These are phyloP conservation scores for Cyclotella cryptica DNA, from an alignment of 108 stramenopile genomes.

Conservation along the genomic window DNA sequence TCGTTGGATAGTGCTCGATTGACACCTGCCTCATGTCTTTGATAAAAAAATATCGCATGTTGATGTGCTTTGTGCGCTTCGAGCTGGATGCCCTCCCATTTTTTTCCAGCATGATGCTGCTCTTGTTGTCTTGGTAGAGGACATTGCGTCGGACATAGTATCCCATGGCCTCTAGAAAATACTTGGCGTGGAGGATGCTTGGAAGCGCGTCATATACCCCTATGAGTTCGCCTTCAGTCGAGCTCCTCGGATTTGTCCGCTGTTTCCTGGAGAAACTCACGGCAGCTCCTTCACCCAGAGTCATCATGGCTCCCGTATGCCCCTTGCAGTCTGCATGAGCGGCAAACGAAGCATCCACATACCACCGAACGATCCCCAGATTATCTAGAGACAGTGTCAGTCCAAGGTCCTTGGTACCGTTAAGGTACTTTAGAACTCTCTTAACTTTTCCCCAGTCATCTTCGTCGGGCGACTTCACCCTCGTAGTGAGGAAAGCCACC, in stretches of 20 bases:
- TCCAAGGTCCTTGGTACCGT: neutral
- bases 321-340: neutral
- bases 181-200: neutral
- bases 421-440: neutral
- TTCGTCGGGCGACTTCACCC: neutral
- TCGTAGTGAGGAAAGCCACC: slow-evolving; percentile 5
- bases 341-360: neutral
- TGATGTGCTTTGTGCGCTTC: neutral
- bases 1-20: neutral
- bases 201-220: slow-evolving; percentile 2
- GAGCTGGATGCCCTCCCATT: neutral
- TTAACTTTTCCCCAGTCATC: slow-evolving; percentile 14
- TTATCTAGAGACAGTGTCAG: neutral
- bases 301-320: slow-evolving; percentile 2
- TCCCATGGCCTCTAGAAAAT: neutral
- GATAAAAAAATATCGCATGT: neutral
- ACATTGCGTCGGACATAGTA: neutral
- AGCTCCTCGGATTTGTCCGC: neutral
- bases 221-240: neutral
- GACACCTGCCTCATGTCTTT: neutral
- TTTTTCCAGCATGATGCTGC: neutral
- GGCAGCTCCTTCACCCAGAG: neutral
- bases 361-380: neutral
- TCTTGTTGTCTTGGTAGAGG: neutral
- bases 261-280: slow-evolving; percentile 5